These are phyloP conservation scores for Vickermania ingenoplastis DNA, from an alignment of 208 protist species.

Conservation along the genomic window DNA sequence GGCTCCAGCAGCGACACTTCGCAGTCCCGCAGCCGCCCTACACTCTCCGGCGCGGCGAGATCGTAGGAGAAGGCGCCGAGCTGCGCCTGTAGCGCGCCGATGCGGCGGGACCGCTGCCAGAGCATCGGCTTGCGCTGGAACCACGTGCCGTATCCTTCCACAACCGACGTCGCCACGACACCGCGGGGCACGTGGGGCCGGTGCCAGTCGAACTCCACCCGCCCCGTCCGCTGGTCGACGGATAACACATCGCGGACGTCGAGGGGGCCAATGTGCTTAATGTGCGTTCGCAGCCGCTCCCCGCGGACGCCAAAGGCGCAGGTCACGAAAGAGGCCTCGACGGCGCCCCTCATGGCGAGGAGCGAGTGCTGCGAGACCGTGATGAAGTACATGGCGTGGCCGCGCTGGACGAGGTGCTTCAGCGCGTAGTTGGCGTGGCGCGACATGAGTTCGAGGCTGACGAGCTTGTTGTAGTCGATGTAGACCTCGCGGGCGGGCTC, in stretches of 20 bases:
- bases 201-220: slow-evolving; percentile 39
- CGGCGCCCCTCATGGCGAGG: slow-evolving; percentile 53
- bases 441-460: slow-evolving; percentile 58
- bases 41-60: slow-evolving; percentile 21
- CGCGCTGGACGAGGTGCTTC: slow-evolving; percentile 79
- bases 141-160: slow-evolving; percentile 80
- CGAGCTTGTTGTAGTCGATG: slow-evolving; percentile 77
- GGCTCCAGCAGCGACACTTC: slow-evolving; percentile 63
- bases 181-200: slow-evolving; percentile 43
- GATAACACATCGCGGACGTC: slow-evolving; percentile 60
- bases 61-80: slow-evolving; percentile 70
- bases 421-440: slow-evolving; percentile 76
- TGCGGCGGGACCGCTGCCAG: slow-evolving; percentile 76
- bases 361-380: slow-evolving; percentile 73
- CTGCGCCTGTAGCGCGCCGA: slow-evolving; percentile 71
- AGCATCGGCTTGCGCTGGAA: slow-evolving; percentile 86
- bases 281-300: slow-evolving; percentile 72
- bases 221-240: slow-evolving; percentile 19
- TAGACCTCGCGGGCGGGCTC: slow-evolving; percentile 18
- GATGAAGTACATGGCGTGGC: slow-evolving; percentile 76
- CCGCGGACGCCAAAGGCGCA: slow-evolving; percentile 66
- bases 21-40: slow-evolving; percentile 41
- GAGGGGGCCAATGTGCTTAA: slow-evolving; percentile 69
- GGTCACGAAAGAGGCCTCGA: slow-evolving; percentile 80
- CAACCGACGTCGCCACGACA: slow-evolving; percentile 70